Evolutionary conservation across 2,329 filamentous ascomycete genomes (phyloP).

Genomic region (Sporothrix sp.): DNA sequence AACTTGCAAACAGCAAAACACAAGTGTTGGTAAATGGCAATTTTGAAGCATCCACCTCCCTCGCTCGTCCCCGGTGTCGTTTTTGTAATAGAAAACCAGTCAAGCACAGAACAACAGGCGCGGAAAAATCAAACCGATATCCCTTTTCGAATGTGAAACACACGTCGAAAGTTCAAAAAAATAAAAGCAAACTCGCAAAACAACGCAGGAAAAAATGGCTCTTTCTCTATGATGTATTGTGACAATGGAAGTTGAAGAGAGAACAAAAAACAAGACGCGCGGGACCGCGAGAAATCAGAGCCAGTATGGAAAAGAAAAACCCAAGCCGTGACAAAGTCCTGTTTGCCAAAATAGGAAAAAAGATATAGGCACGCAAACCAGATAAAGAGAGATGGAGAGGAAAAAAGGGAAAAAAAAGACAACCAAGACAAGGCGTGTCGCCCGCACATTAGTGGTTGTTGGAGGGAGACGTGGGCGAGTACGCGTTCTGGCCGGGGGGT

Average conservation of each 20-base stretch:
- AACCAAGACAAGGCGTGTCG: constrained; percentile 1
- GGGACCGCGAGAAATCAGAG: background rate
- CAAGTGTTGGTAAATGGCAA: background rate
- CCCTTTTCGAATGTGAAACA: background rate
- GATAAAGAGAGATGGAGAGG: background rate
- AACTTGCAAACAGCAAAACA: background rate
- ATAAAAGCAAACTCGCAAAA: background rate
- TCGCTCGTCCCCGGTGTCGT: background rate
- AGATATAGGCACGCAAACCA: background rate
- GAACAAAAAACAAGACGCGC: background rate
- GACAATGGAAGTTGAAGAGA: background rate
- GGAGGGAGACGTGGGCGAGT: constrained; percentile 32
- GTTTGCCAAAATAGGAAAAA: constrained; percentile 1
- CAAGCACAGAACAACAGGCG: background rate
- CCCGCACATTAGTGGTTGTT: constrained; percentile 22
- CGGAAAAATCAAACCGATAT: constrained; percentile 4
- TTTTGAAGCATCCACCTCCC: background rate
- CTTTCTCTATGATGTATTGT: constrained; percentile 9
- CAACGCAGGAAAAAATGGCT: background rate
- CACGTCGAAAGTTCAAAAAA: background rate
- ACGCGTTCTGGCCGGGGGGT: constrained; percentile 28
- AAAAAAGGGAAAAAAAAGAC: background rate
- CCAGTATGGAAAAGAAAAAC: background rate
- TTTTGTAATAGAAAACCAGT: background rate
- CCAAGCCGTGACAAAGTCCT: constrained; percentile 8